A percentile compares a stretch with the other conserved stretches of the same genome.
Conservation (phyloP, 83 land plant species). For the Picea engelmannii region DNA sequence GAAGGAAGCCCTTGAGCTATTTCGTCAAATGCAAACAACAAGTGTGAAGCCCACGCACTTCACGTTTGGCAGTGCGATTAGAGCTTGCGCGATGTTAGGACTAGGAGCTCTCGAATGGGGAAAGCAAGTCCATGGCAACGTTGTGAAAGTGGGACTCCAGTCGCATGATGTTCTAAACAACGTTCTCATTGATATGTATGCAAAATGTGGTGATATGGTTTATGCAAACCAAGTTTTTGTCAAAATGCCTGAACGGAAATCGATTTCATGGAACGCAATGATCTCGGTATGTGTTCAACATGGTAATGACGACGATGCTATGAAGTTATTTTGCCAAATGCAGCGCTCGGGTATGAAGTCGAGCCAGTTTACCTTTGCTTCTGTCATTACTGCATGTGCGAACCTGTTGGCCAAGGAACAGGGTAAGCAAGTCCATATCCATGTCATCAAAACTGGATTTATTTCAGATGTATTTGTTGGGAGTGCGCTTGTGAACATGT, state of each 20-base stretch:
- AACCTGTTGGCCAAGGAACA: neutral
- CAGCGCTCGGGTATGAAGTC: constrained; percentile 14
- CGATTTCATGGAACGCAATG: constrained; percentile 11
- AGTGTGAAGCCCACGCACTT: neutral
- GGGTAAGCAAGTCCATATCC: constrained; percentile 13
- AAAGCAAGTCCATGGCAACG: constrained; percentile 9
- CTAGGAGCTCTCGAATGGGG: neutral
- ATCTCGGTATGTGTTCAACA: neutral
- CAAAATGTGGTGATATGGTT: constrained; percentile 11
- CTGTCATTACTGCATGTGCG: constrained; percentile 5
- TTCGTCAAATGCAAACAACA: constrained; percentile 7
- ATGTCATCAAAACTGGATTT: neutral
- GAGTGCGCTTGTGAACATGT: constrained; percentile 20
- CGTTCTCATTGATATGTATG: constrained; percentile 15
- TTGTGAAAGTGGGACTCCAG: neutral
- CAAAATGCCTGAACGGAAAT: neutral
- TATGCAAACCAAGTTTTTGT: constrained; percentile 15
- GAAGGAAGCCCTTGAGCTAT: constrained; percentile 1
- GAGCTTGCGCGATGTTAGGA: constrained; percentile 4
- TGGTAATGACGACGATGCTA: neutral
- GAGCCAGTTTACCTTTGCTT: constrained; percentile 13
- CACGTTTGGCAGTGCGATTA: constrained; percentile 7
- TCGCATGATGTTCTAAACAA: constrained; percentile 3
- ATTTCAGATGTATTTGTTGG: constrained; percentile 10
- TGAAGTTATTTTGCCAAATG: constrained; percentile 14